Base-by-base conservation (phyloP, 306 rosid species). In the Arachis stenosperma region DNA sequence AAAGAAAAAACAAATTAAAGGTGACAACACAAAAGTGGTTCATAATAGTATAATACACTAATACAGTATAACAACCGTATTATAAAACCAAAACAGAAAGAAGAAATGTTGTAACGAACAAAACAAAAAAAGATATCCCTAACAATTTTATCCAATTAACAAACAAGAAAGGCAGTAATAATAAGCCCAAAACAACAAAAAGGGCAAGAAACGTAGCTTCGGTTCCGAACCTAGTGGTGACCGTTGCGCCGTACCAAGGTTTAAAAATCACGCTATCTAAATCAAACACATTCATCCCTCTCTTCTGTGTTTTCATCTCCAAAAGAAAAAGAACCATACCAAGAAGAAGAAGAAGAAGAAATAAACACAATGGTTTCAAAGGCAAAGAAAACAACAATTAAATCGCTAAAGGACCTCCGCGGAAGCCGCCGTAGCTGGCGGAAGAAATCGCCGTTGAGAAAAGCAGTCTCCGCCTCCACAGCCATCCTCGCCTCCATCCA, bases 191-290 rank as follows among this genome's bases (percentile, higher is more conserved):
- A 37, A 42, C 9, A 4, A 42, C 36, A 11, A 6, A 74, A 7
- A 9, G 11, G 11, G 55, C 33, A 7, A 6, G 4, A 29, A 62
- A 52, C 57, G 57, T 58, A 80, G 96, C 81, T 89, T 75, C 93
- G 93, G 84, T 33, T 55, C 86, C 97, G 81, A 86, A 78, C 84
- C 93, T 77, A 50, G 69, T 61, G 6, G 13, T 67, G 87, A 93
- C 96, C 98, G 98, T 93, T 93, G 59, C 62, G 67, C 94, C 96
- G 72, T 82, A 83, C 89, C 96, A 12, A 82, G 56, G 36, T 82
- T 88, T 82, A 81, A 90, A 84, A 83, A 52, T 14, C 33, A 3
- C 65, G 51, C 5, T 56, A 39, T 17, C 22, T 42, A 56, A 3
- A 43, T 13, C 29, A 67, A 14, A 7, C 43, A 37, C 46, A 6